Evolutionary conservation across 1,139 yeast species (phyloP).

Genomic region (Saccharomyces hybrid): DNA sequence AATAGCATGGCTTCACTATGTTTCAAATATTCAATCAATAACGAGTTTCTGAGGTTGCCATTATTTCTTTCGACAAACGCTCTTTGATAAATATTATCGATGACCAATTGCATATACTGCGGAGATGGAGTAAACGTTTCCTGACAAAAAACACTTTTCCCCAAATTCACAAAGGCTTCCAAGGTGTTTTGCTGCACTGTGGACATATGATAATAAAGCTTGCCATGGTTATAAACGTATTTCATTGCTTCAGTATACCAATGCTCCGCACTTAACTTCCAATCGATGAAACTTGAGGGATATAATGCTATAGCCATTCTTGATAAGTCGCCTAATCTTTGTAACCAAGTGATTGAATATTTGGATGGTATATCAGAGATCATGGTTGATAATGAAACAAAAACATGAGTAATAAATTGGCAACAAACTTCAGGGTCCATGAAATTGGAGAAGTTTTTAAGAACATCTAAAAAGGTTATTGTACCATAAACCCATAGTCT

Average conservation of each 20-base stretch:
- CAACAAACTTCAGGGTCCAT: conserved; percentile 39
- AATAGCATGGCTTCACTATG: conserved; percentile 33
- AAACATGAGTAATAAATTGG: conserved; percentile 36
- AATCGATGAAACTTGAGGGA: conserved; percentile 67
- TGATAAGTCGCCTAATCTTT: conserved; percentile 68
- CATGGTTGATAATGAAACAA: conserved; percentile 40
- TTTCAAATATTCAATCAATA: conserved; percentile 31
- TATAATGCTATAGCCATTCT: conserved; percentile 79
- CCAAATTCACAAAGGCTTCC: conserved; percentile 70
- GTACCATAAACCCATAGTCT: conserved; percentile 81
- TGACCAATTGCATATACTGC: conserved; percentile 65
- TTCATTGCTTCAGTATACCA: conserved; percentile 70
- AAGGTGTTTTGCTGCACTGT: conserved; percentile 75
- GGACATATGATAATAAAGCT: conserved; percentile 72
- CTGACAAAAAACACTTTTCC: conserved; percentile 67
- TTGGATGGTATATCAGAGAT: conserved; percentile 43
- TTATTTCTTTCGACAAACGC: conserved; percentile 39
- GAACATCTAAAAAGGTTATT: conserved; percentile 69
- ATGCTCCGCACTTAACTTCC: conserved; percentile 71
- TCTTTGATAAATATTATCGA: conserved; percentile 70
- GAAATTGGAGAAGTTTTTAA: conserved; percentile 57
- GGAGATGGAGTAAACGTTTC: conserved; percentile 79
- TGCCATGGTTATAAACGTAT: conserved; percentile 70
- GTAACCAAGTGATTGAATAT: conserved; percentile 63
- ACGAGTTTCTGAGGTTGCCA: conserved; percentile 26